Evolutionary conservation across 2,329 filamentous ascomycete genomes (phyloP).

Genomic region (Ophiognomonia clavigignenti-juglandacearum): DNA sequence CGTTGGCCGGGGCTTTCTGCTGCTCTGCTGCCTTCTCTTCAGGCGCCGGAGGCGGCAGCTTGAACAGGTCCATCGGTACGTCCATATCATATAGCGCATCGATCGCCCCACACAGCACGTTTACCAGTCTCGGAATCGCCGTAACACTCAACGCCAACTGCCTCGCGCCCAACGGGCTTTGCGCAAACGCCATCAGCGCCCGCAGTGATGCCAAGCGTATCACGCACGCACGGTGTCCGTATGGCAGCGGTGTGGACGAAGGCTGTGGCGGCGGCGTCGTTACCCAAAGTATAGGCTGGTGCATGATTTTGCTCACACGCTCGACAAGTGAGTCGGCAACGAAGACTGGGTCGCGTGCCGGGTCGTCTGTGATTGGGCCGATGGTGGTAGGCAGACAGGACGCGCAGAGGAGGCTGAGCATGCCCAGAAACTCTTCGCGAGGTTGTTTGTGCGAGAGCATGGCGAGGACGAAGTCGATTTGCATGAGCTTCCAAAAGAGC

Average conservation of each 20-base stretch:
- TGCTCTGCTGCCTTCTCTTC: neutral
- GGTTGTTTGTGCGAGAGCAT: slow-evolving; percentile 65
- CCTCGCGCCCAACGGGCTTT: slow-evolving; percentile 55
- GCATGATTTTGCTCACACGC: slow-evolving; percentile 57
- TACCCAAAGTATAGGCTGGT: slow-evolving; percentile 46
- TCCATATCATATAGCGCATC: slow-evolving; percentile 66
- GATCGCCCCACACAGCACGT: slow-evolving; percentile 59
- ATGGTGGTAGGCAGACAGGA: slow-evolving; percentile 61
- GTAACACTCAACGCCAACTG: slow-evolving; percentile 65
- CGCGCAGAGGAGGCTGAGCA: slow-evolving; percentile 62
- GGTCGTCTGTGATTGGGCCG: slow-evolving; percentile 52
- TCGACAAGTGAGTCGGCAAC: slow-evolving; percentile 51
- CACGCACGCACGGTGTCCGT: slow-evolving; percentile 34
- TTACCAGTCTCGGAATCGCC: slow-evolving; percentile 70
- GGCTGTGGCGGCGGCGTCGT: slow-evolving; percentile 25
- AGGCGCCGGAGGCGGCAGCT: neutral
- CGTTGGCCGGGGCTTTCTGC: neutral
- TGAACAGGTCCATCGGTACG: slow-evolving; percentile 27
- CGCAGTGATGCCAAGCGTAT: slow-evolving; percentile 44
- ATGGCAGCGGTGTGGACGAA: slow-evolving; percentile 13
- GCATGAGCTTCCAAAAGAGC: slow-evolving; percentile 64
- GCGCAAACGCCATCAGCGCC: slow-evolving; percentile 56
- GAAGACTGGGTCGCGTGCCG: slow-evolving; percentile 36
- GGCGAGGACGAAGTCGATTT: slow-evolving; percentile 61
- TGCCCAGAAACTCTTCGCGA: slow-evolving; percentile 55